Base-by-base conservation (phyloP, 23 red algal genomes). In the Chondrus crispus region DNA sequence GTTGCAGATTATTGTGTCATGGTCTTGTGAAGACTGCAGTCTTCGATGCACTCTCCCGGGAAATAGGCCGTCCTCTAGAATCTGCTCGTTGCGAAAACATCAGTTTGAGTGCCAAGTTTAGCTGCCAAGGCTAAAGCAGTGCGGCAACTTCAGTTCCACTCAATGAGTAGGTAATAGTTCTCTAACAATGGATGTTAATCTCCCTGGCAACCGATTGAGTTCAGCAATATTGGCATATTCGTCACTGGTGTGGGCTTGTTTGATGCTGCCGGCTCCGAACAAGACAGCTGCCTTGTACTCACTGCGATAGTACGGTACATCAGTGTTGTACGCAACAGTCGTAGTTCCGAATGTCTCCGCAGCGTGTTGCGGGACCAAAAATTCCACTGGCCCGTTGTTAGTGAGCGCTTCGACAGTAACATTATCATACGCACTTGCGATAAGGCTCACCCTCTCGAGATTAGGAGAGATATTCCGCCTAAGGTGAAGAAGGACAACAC, bases 291-390 rank as follows among this genome's bases (percentile, higher is more conserved):
- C 26, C 20, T 32, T 45, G 36, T 66, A 80, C 22, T 55, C 50
- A 2, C 71, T 73, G 26, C 54, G 62, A 29, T 78, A 90, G 39
- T 93, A 86, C 18, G 90, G 80, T 66, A 93, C 80, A 80, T 93
- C 90, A 3, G 90, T 93, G 24, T 93, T 93, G 30, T 93, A 93
- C 43, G 90, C 80, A 20, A 93, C 79, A 18, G 51, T 47, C 35
- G 40, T 26, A 35, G 33, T 76, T 4, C 90, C 90, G 35, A 79
- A 78, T 30, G n/a, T 43, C 0, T 28, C 44, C 4, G 80, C 90
- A 10, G 60, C 63, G 3, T 32, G 33, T 3, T 55, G 80, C 22
- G 88, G 88, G 24, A 86, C 90, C 20, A 77, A 40, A 62, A 85
- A 93, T 19, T 40, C 24, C 66, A 93, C 16, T 2, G 64, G 46